Base-by-base conservation (phyloP, 495 filamentous ascomycete species). In the Penicillium steckii region DNA sequence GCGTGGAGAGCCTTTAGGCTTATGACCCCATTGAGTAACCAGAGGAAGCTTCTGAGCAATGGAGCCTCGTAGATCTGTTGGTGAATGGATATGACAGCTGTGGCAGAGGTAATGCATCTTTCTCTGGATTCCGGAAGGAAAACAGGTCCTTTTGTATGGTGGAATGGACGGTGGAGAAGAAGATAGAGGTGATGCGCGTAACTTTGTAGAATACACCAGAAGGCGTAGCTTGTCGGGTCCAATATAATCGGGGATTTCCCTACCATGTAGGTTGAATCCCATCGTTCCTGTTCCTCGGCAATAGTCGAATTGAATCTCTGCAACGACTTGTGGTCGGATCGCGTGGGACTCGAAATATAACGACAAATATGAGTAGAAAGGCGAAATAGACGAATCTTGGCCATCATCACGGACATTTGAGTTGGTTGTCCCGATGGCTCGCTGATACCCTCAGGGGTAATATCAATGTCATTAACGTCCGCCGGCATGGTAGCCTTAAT, bases 121-220 rank as follows among this genome's bases (percentile, higher is more conserved):
- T 43, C 32, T 42, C 48, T 19, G 3, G 60, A 64, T 3, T 44
- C 10, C 4, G 48, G 23, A 33, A 48, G 46, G 19, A 57, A 57
- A 17, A 8, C 22, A 3, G 54, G 12, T 30, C 42, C 8, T 19
- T 49, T 24, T 1, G 50, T 48, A 15, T 54, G 42, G 24, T 43
- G 44, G 35, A 60, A 60, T 4, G 60, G 53, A 1, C 60, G 46
- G 18, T 64, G 53, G 17, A 64, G 21, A 25, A 64, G 57, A 4
- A 64, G 60, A 8, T 57, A 60, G 15, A 64, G 60, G 3, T 60
- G 60, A 45, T 64, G 60, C 9, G 60, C 60, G 23, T 64, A 64
- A 0, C 30, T 40, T 35, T 64, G 56, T 12, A 64, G 42, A 26
- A 64, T 15, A 22, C 56, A 64, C 60, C 60, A 64, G 33, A 57